Percentiles rank a stretch among this genome's conserved stretches.
phyloP scores from a whole-genome alignment of 148 eudicot species.

The Polygonum aviculare region DNA sequence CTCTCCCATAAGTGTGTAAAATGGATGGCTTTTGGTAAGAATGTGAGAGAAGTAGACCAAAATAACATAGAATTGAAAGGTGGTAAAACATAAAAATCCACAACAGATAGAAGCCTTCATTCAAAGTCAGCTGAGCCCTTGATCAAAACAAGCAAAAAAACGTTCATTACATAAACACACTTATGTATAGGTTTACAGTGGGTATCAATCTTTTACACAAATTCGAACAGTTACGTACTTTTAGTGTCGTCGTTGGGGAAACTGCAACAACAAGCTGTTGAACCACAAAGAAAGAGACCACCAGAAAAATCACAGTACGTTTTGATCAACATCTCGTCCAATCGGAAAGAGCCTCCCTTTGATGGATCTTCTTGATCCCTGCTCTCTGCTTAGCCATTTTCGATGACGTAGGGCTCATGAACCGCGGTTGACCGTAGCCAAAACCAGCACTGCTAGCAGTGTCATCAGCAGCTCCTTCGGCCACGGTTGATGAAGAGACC shows the following conservation, averaged over 20 bases:
- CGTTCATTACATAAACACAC: background rate
- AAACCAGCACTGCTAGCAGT: constrained; percentile 7
- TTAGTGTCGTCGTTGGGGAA: background rate
- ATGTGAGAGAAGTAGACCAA: background rate
- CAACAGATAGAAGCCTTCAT: background rate
- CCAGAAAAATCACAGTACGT: background rate
- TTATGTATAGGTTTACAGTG: background rate
- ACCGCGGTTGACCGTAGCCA: constrained; percentile 34
- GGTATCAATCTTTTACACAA: constrained; percentile 1
- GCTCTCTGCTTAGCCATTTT: constrained; percentile 61
- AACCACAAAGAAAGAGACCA: background rate
- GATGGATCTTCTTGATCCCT: background rate
- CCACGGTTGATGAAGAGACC: constrained; percentile 23
- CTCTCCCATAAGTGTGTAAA: too few relatives aligned
- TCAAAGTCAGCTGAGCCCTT: background rate
- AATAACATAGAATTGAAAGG: background rate
- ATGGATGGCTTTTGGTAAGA: too few relatives aligned
- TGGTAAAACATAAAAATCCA: background rate
- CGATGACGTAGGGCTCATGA: constrained; percentile 73
- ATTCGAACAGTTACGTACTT: background rate
- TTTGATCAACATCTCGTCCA: background rate
- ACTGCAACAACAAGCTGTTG: constrained; percentile 11
- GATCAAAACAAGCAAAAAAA: background rate
- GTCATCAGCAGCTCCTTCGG: constrained; percentile 31
- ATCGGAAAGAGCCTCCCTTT: background rate